Evolutionary conservation across 306 rosid genomes (phyloP).

Genomic region (Medicago arabica): DNA sequence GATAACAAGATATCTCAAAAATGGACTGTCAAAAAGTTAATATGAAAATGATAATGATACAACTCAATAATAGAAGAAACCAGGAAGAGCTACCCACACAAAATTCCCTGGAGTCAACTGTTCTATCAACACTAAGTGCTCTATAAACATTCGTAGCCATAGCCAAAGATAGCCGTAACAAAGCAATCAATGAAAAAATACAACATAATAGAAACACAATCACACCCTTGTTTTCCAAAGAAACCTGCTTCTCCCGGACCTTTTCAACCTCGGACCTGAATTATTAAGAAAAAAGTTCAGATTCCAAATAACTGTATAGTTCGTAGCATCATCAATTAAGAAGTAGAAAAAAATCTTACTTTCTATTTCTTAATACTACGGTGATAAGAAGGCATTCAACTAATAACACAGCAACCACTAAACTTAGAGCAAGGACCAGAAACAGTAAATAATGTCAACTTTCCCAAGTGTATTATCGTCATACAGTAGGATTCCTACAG

Average conservation of each 20-base stretch:
- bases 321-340: background rate
- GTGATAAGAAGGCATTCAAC: background rate
- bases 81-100: conserved; percentile 67
- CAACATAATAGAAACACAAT: conserved; percentile 64
- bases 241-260: conserved; percentile 67
- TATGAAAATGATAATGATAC: conserved; percentile 67
- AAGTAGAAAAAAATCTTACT: background rate
- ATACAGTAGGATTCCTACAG: no score
- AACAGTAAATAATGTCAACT: background rate
- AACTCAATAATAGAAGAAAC: conserved; percentile 68
- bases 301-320: conserved; percentile 4
- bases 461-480: no score
- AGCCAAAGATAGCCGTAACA: conserved; percentile 54
- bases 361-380: background rate
- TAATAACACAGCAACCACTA: background rate
- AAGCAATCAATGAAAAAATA: conserved; percentile 64
- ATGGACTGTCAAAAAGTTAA: conserved; percentile 54
- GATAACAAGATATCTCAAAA: conserved; percentile 36
- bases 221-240: conserved; percentile 74
- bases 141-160: conserved; percentile 54
- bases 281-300: conserved; percentile 5
- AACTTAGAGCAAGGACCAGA: background rate
- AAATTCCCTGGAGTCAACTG: conserved; percentile 65
- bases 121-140: conserved; percentile 50
- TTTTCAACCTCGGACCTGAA: conserved; percentile 80